Percentiles rank a stretch among this genome's conserved stretches.
Conservation (phyloP, 495 filamentous ascomycete genomes). For the Choiromyces venosus region DNA sequence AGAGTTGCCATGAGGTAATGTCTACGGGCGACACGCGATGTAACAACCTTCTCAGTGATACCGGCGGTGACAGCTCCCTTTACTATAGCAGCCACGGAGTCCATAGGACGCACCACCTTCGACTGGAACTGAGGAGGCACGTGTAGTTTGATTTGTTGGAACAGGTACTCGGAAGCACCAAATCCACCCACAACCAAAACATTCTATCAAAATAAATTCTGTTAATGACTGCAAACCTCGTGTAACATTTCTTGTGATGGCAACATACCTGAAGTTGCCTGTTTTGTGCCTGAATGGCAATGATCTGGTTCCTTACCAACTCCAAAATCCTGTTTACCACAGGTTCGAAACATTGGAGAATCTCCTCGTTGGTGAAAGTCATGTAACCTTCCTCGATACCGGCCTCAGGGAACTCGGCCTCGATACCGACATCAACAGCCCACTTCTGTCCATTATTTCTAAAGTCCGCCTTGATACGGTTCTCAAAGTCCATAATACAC, state of each 20-base stretch:
- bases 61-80: conserved; percentile 81
- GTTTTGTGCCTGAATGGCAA: conserved; percentile 74
- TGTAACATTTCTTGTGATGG: neutral
- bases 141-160: conserved; percentile 75
- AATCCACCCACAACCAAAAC: conserved; percentile 75
- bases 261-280: conserved; percentile 59
- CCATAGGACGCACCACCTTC: conserved; percentile 78
- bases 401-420: conserved; percentile 72
- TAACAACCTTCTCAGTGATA: conserved; percentile 94
- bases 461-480: conserved; percentile 77
- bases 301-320: conserved; percentile 73
- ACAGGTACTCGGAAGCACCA: conserved; percentile 75
- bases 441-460: conserved; percentile 76
- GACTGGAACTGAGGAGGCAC: conserved; percentile 72
- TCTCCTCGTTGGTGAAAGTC: conserved; percentile 79
- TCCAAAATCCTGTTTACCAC: conserved; percentile 73
- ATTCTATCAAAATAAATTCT: conserved; percentile 49
- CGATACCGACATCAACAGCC: conserved; percentile 71
- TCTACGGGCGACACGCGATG: conserved; percentile 92
- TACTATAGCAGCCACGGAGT: conserved; percentile 74
- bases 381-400: conserved; percentile 77
- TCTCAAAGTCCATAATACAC: conserved; percentile 82
- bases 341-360: conserved; percentile 73
- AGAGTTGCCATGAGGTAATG: conserved; percentile 99
- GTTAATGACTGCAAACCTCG: conserved; percentile 36